These are phyloP conservation scores for Raddia distichophylla DNA, from an alignment of 176 grass and related monocot genomes.

Conservation along the genomic window DNA sequence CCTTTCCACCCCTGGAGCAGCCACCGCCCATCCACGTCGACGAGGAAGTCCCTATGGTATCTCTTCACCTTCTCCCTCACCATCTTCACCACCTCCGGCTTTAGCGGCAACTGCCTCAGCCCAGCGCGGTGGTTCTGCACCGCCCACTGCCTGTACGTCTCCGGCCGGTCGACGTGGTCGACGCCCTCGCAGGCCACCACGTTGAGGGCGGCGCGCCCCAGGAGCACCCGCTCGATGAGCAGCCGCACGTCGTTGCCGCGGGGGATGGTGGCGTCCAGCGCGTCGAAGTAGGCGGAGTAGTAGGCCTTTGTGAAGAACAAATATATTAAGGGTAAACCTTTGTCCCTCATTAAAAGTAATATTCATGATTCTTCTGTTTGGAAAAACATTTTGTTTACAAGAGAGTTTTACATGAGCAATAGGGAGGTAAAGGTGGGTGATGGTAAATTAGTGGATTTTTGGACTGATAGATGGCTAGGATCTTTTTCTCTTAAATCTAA, in stretches of 20 bases:
- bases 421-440: no score
- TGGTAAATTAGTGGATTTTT: no score
- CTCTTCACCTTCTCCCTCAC: constrained; percentile 22
- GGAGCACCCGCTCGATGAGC: constrained; percentile 42
- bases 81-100: neutral
- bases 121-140: constrained; percentile 36
- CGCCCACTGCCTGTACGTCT: constrained; percentile 62
- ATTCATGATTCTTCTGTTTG: no score
- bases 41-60: constrained; percentile 49
- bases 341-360: no score
- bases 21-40: constrained; percentile 49
- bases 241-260: constrained; percentile 36
- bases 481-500: no score
- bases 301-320: no score
- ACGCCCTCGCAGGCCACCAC: constrained; percentile 54
- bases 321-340: no score
- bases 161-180: constrained; percentile 51
- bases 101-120: constrained; percentile 39
- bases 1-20: constrained; percentile 61
- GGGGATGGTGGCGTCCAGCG: constrained; percentile 39
- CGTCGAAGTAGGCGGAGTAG: constrained; percentile 45
- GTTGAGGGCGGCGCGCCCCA: constrained; percentile 32
- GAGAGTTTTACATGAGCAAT: no score
- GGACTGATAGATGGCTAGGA: no score
- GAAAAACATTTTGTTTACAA: no score